Base-by-base conservation (phyloP, 768 basidiomycete species). In the Tephrocybe sp. region DNA sequence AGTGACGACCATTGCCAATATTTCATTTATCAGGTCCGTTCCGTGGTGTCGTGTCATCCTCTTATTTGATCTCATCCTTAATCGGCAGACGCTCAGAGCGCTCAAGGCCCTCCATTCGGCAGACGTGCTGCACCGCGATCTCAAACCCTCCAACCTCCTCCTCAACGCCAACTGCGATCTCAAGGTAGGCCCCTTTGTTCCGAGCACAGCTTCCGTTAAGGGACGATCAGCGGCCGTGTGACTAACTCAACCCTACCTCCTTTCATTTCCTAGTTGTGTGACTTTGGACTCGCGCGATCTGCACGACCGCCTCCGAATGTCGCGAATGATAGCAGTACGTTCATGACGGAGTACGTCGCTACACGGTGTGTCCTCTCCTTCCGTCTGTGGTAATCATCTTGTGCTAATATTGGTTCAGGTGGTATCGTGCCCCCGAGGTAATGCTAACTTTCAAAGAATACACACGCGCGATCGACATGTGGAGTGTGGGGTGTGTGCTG, bases 371-470 rank as follows among this genome's bases (percentile, higher is more conserved):
- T n/a, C n/a, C n/a, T n/a, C n/a, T n/a, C n/a, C n/a, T n/a, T n/a
- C n/a, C n/a, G n/a, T n/a, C n/a, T n/a, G n/a, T n/a, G n/a, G n/a
- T n/a, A n/a, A n/a, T n/a, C n/a, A n/a, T n/a, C n/a, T n/a, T n/a
- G n/a, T n/a, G n/a, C n/a, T n/a, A n/a, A n/a, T n/a, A n/a, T n/a
- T n/a, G n/a, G n/a, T n/a, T n/a, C n/a, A n/a, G n/a, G 62, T 98
- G 96, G 96, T 98, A 98, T 65, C 84, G 96, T 25, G 96, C 96
- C 0, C 96, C 96, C 0, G 96, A 98, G 66, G 91, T 98, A 53
- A 98, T 98, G 96, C 79, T 98, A 28, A 96, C 92, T 0, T 98
- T 97, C 75, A 93, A 95, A 63, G 87, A 95, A 72, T 98, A 98
- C 65, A 94, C 92, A 5, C 80, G 82, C 27, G 87, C 87, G 0